Conservation (phyloP, 2,329 filamentous ascomycete species). For the Phaeosphaeria sp. region DNA sequence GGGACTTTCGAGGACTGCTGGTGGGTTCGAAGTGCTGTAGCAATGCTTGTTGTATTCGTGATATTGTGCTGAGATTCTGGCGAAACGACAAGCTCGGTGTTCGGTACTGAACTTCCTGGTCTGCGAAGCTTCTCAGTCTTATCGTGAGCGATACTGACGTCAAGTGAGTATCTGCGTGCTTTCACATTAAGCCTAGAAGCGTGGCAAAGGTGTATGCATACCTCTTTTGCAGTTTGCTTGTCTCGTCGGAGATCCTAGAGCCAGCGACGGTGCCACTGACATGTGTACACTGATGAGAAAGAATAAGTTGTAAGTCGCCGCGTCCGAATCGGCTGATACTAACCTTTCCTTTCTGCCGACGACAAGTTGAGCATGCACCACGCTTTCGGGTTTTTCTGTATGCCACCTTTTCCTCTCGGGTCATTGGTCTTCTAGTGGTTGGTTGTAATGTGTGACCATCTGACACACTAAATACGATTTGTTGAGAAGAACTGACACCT, state of each 20-base stretch:
- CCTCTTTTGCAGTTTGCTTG: not conserved
- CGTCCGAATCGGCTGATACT: no score
- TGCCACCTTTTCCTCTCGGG: slow-evolving; percentile 23
- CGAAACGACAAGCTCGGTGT: not conserved
- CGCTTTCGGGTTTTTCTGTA: slow-evolving; percentile 35
- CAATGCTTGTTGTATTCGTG: not conserved
- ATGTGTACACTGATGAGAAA: not conserved
- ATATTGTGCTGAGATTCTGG: not conserved
- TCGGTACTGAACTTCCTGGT: not conserved
- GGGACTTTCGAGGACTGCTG: not conserved
- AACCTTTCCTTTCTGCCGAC: slow-evolving; percentile 35
- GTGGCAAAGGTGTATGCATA: not conserved
- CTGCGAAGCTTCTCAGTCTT: not conserved
- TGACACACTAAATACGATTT: slow-evolving; percentile 32
- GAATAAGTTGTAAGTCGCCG: not conserved
- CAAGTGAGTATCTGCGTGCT: not conserved
- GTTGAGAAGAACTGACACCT: slow-evolving; percentile 11
- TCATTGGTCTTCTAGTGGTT: slow-evolving; percentile 38
- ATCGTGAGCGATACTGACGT: not conserved
- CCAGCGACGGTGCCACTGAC: not conserved
- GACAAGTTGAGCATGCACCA: slow-evolving; percentile 37
- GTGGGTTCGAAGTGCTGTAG: not conserved
- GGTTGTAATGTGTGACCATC: slow-evolving; percentile 26
- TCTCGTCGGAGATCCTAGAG: not conserved
- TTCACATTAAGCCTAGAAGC: not conserved